These are phyloP conservation scores for Davidsoniella neocaledoniae DNA, from an alignment of 2,329 filamentous ascomycete species.

Conservation along the genomic window DNA sequence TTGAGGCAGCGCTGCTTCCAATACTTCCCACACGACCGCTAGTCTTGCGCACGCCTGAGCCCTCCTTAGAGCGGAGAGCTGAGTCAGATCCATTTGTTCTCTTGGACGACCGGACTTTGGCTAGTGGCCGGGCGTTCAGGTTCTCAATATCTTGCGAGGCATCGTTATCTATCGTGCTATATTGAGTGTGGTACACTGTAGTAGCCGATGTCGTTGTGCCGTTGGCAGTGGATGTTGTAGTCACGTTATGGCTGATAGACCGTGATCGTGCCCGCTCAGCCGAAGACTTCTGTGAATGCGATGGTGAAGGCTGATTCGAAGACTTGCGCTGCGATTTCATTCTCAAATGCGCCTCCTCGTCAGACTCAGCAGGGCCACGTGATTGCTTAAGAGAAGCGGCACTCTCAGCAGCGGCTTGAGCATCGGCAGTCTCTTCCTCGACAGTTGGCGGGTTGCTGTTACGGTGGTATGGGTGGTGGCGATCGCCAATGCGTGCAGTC, in stretches of 20 bases:
- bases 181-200: constrained; percentile 39
- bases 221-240: not conserved
- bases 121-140: constrained; percentile 28
- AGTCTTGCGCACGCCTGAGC: constrained; percentile 43
- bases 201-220: constrained; percentile 29
- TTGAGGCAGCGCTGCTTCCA: constrained; percentile 18
- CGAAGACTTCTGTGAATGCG: constrained; percentile 2
- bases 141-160: constrained; percentile 57
- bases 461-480: constrained; percentile 56
- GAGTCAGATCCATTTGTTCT: constrained; percentile 22
- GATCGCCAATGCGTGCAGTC: constrained; percentile 53
- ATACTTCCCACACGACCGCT: constrained; percentile 48
- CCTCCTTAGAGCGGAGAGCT: constrained; percentile 33
- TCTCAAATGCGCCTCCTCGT: constrained; percentile 69
- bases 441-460: constrained; percentile 28
- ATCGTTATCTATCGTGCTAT: constrained; percentile 40
- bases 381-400: constrained; percentile 44
- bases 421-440: constrained; percentile 32
- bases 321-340: constrained; percentile 51
- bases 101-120: constrained; percentile 12
- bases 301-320: constrained; percentile 21
- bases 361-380: constrained; percentile 37
- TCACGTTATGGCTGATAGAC: constrained; percentile 52
- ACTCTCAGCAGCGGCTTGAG: constrained; percentile 43
- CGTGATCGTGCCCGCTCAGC: constrained; percentile 21